Evolutionary conservation across 176 grass and related monocot species (phyloP), one percentile per base, ranked within the genome.

Genomic region (Phyllostachys edulis): DNA sequence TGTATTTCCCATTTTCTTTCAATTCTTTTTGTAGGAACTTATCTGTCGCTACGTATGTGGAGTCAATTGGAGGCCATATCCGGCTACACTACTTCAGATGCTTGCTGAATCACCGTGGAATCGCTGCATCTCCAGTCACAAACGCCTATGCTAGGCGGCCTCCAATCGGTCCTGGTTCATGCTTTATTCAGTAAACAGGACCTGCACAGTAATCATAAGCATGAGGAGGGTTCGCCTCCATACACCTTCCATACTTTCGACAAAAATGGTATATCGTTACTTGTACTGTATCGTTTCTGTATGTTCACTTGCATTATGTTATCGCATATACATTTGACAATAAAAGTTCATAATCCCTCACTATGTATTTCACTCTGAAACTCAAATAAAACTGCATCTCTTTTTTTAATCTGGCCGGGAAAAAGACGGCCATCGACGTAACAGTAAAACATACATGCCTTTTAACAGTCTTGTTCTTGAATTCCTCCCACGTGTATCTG

Each of bases 11-110:
- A 29, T 73, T 63, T 56, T 67, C 5, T 62, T 1, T 45, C 7
- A 0, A 0, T 60, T 82, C 36, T 79, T 79, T 29, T 13, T 5
- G 0, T 8, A 1, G 36, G 26, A 55, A 60, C 71, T 89, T 41
- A 63, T 45, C 42, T 78, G 46, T 61, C 36, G 0, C 18, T 52
- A 5, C 91, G 89, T 67, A 83, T 99, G 83, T 99, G 96, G 93
- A 96, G 91, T 84, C 91, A 87, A 24, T 76, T 85, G 74, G 93
- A 94, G 59, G 87, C 89, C 64, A 96, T 94, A 76, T 54, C 3
- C 88, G 93, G 36, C 67, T 99, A 47, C 96, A 92, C 41, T 88
- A 92, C 50, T 99, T 99, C 78, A 94, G 89, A 86, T 94, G 96
- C 83, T 64, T 99, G 40, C 80, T 96, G 71, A 96, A 96, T 66